Evolutionary conservation across 768 basidiomycete genomes (phyloP).

Genomic region (Kwoniella heveanensis): DNA sequence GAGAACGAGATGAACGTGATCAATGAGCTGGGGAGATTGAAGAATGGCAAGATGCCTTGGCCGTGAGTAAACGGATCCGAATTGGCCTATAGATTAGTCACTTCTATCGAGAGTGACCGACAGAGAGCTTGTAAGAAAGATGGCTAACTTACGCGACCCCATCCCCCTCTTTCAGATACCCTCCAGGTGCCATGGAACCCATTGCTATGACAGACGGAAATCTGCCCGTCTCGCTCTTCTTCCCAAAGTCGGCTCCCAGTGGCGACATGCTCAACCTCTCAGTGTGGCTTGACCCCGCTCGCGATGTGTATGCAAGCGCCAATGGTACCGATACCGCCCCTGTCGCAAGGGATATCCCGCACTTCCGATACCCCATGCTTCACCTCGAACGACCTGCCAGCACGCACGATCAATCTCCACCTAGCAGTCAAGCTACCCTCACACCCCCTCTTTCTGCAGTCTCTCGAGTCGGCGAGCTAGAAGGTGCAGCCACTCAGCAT

Average conservation of each 20-base stretch:
- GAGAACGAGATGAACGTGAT: conserved; percentile 51
- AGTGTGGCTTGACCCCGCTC: conserved; percentile 46
- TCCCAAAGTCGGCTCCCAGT: conserved; percentile 36
- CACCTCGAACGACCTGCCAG: conserved; percentile 16
- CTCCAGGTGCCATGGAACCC: conserved; percentile 47
- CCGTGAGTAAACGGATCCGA: conserved; percentile 38
- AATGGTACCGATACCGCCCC: not conserved
- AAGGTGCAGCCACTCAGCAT: not conserved
- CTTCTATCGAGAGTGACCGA: not conserved
- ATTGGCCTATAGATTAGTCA: too few relatives aligned
- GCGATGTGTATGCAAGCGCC: conserved; percentile 1
- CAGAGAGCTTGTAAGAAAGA: not conserved
- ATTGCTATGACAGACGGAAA: conserved; percentile 30
- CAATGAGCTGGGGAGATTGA: conserved; percentile 47
- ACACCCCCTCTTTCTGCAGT: not conserved
- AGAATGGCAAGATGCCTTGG: conserved; percentile 54
- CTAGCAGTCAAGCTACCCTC: conserved; percentile 8
- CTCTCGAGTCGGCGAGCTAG: conserved; percentile 1
- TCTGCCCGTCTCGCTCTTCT: conserved; percentile 38
- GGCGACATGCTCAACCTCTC: conserved; percentile 43
- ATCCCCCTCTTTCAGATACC: conserved; percentile 35
- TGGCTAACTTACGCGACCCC: not conserved
- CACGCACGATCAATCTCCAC: conserved; percentile 5
- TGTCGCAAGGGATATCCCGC: conserved; percentile 19
- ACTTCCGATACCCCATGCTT: conserved; percentile 46